Evolutionary conservation across 2,329 filamentous ascomycete species (phyloP), one percentile per base, ranked within the genome.

Genomic region (Emmonsia crescens): DNA sequence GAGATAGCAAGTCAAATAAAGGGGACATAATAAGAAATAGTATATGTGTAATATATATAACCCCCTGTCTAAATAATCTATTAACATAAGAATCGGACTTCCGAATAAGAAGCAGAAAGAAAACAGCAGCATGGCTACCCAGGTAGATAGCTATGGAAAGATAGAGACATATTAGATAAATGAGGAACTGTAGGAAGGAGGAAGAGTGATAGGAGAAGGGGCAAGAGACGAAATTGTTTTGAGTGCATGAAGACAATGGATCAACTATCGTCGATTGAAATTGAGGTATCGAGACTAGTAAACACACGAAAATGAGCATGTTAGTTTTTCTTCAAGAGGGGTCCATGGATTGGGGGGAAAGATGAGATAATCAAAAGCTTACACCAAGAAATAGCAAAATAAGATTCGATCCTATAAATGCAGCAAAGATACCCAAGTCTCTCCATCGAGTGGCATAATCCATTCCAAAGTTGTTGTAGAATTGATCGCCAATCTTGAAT

Each of bases 351-450:
- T n/a, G n/a, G n/a, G n/a, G n/a, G n/a, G n/a, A n/a, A n/a, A n/a
- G n/a, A n/a, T n/a, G n/a, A n/a, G n/a, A n/a, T n/a, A n/a, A n/a
- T n/a, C n/a, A 60, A 19, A 61, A 65, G 76, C 79, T 79, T 71
- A 81, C 79, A 46, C 79, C 82, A 60, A 85, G 62, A 67, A 86
- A 85, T 63, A 87, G 68, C 57, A 86, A 75, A 24, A 89, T 81
- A 68, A 94, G 70, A 73, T 95, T 96, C 70, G 86, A 91, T 16
- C 76, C 89, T 60, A 95, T 81, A 70, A 91, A 96, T 0, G 86
- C 87, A 38, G 83, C 67, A 67, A 87, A 87, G 64, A 96, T 95
- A 1, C 90, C 91, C 61, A 94, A 65, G 67, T 96, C 90, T 61
- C 91, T 83, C 91, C 91, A 96, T 19, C 91, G 79, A 65, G 89